Conservation (phyloP, 352 stramenopile species). For the Pythium volutum region DNA sequence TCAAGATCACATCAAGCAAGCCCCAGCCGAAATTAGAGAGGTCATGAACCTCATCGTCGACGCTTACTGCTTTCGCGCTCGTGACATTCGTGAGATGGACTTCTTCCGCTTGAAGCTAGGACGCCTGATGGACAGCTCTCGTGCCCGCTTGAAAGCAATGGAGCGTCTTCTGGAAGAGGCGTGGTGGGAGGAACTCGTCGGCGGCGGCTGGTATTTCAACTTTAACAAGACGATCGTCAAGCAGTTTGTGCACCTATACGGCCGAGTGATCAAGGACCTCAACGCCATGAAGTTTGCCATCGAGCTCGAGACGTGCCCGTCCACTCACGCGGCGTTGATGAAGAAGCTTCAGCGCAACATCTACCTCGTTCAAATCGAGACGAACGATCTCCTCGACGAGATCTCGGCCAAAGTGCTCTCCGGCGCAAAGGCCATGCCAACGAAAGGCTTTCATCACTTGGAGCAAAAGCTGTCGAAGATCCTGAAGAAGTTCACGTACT, state of each 20-base stretch:
- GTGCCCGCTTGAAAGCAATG: constrained; percentile 43
- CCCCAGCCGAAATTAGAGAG: constrained; percentile 59
- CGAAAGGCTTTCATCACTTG: constrained; percentile 46
- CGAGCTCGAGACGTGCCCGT: constrained; percentile 56
- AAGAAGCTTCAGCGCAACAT: constrained; percentile 61
- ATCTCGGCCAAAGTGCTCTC: constrained; percentile 41
- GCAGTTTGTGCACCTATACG: constrained; percentile 68
- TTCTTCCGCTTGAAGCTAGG: constrained; percentile 61
- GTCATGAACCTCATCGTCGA: constrained; percentile 81
- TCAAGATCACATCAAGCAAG: constrained; percentile 39
- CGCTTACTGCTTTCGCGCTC: constrained; percentile 73
- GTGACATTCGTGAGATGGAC: constrained; percentile 73
- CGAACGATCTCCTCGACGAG: constrained; percentile 64
- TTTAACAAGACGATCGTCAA: constrained; percentile 77
- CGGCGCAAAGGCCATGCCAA: constrained; percentile 30
- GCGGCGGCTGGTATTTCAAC: constrained; percentile 40
- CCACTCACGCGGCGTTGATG: constrained; percentile 57
- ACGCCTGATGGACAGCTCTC: constrained; percentile 33
- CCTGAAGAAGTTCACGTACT: constrained; percentile 51
- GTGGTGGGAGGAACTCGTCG: constrained; percentile 79
- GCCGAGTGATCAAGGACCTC: constrained; percentile 49
- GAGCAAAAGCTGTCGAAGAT: constrained; percentile 49
- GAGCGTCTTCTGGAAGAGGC: constrained; percentile 49
- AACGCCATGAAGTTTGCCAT: constrained; percentile 76
- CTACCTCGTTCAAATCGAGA: constrained; percentile 63